Evolutionary conservation across 1,139 yeast species (phyloP), one percentile per base, ranked within the genome.

Genomic region (Nakaseomyces delphensis): DNA sequence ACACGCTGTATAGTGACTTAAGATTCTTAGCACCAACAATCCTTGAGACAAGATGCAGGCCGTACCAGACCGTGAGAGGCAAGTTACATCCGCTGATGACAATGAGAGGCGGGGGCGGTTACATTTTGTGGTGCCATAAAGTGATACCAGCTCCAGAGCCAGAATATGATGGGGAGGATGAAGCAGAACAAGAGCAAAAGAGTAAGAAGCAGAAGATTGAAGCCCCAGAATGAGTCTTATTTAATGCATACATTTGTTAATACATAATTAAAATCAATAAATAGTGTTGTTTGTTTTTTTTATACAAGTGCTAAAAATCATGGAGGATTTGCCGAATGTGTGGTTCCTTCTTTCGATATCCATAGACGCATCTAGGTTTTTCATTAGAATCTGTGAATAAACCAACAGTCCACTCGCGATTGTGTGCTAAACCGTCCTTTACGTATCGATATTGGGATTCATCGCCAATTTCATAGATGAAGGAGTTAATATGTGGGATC

Each of bases 11-110:
- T 48, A 67, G 68, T 36, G 94, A 86, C 52, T 70, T 76, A 49
- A 70, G 89, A 42, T 74, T 85, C 9, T 69, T 91, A 53, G 93
- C 94, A 1, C 95, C 96, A 4, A 76, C 87, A 2, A 77, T 93
- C 23, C 70, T 76, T 47, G 96, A 89, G 60, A 76, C 95, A 0
- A 71, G 86, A 46, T 94, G 84, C 7, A 76, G 96, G 49, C 82
- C 81, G 40, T 86, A 83, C 59, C 99, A 91, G 64, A 87, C 96
- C 3, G 76, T 91, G 23, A 87, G 95, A 10, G 98, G 98, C 6
- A 78, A 95, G 59, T 70, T 91, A 60, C 98, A 93, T 62, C 99
- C 99, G 0, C 64, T 80, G 47, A 93, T 91, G 99, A 84, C 96
- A 0, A 80, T 83, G 73, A 74, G 86, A 57, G 89, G 95, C 3